phyloP scores from a whole-genome alignment of 2,329 filamentous ascomycete genomes.

The Fusarium bulbicola region DNA sequence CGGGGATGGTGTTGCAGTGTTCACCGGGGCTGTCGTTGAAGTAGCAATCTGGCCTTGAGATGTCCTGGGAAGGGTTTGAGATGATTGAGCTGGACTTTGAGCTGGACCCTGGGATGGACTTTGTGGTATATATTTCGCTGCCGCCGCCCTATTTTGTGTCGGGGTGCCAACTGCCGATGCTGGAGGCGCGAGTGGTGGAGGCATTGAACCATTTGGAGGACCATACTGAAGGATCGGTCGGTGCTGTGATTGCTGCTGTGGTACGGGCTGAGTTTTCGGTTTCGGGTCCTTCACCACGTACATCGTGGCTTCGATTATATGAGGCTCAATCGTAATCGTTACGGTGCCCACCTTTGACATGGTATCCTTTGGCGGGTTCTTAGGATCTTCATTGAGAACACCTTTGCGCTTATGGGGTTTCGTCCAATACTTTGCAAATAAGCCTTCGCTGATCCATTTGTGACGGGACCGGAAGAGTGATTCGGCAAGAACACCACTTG shows the following conservation, averaged over 20 bases:
- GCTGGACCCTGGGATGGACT: conserved; percentile 32
- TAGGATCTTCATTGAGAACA: conserved; percentile 68
- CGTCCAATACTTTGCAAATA: conserved; percentile 82
- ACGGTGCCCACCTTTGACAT: conserved; percentile 79
- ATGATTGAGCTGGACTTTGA: conserved; percentile 30
- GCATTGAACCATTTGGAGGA: conserved; percentile 70
- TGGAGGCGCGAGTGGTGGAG: conserved; percentile 56
- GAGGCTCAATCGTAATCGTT: conserved; percentile 80
- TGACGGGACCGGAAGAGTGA: conserved; percentile 77
- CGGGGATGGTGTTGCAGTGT: conserved; percentile 22
- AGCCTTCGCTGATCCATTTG: conserved; percentile 75
- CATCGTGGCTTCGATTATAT: conserved; percentile 80
- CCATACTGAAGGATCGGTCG: conserved; percentile 73
- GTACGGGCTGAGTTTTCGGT: conserved; percentile 52
- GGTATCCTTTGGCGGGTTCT: conserved; percentile 74
- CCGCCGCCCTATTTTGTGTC: conserved; percentile 26
- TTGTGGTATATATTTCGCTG: conserved; percentile 27
- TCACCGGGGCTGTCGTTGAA: conserved; percentile 20
- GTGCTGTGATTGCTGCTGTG: conserved; percentile 38
- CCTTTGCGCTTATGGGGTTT: conserved; percentile 76
- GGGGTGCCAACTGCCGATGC: conserved; percentile 41
- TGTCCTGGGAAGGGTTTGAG: conserved; percentile 25
- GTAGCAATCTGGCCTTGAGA: conserved; percentile 21
- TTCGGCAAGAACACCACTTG: conserved; percentile 77
- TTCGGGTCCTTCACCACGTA: conserved; percentile 75